Conservation (phyloP, 805 yeast genomes). For the Myxozyma geophila region DNA sequence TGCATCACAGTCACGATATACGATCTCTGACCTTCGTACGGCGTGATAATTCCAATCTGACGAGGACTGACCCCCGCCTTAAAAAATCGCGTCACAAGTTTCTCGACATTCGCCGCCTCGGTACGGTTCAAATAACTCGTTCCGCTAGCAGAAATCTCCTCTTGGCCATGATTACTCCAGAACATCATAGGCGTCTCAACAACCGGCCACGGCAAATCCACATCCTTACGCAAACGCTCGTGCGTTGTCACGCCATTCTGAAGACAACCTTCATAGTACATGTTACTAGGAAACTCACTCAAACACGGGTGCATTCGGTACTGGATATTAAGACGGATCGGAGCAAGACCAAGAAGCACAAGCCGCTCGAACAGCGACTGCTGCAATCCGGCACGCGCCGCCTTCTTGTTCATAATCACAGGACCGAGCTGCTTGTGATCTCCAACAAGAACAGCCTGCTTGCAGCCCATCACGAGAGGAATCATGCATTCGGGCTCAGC, state of each 20-base stretch:
- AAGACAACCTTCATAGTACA: slow-evolving; percentile 89
- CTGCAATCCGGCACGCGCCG: slow-evolving; percentile 82
- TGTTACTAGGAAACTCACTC: slow-evolving; percentile 84
- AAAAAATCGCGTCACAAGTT: slow-evolving; percentile 71
- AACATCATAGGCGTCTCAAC: slow-evolving; percentile 89
- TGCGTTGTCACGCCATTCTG: slow-evolving; percentile 89
- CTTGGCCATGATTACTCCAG: slow-evolving; percentile 88
- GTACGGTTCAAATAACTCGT: slow-evolving; percentile 81
- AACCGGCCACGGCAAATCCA: slow-evolving; percentile 91
- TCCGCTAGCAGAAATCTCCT: slow-evolving; percentile 83
- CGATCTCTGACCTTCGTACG: slow-evolving; percentile 92
- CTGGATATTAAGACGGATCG: slow-evolving; percentile 86
- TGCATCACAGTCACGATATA: slow-evolving; percentile 79
- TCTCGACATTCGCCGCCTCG: slow-evolving; percentile 88
- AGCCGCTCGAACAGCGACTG: slow-evolving; percentile 89
- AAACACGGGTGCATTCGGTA: slow-evolving; percentile 93
- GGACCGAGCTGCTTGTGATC: slow-evolving; percentile 97
- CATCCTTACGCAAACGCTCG: slow-evolving; percentile 60
- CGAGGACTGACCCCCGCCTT: slow-evolving; percentile 76
- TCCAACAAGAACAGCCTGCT: slow-evolving; percentile 88
- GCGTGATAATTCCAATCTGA: slow-evolving; percentile 91
- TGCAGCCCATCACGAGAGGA: slow-evolving; percentile 87
- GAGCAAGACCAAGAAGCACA: slow-evolving; percentile 78
- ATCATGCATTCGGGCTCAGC: slow-evolving; percentile 90
- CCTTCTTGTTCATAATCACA: slow-evolving; percentile 76